Evolutionary conservation across 2,329 filamentous ascomycete species (phyloP).

Genomic region (Claviceps cyperi): DNA sequence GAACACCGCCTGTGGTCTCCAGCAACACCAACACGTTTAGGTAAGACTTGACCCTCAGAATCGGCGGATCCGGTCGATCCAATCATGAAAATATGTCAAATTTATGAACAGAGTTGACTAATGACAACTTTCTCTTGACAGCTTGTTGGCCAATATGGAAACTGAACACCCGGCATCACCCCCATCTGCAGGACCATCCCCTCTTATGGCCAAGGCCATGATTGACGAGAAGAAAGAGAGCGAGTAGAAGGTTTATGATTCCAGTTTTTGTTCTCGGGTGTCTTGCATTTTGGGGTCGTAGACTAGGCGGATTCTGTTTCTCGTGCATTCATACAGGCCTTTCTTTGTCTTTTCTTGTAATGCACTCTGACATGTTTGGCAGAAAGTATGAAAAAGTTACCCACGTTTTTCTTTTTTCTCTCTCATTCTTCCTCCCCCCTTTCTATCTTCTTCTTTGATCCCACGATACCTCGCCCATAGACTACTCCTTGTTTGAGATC

Average conservation of each 20-base stretch:
- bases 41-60: conserved; percentile 36
- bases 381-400: conserved; percentile 31
- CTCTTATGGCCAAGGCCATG: conserved; percentile 47
- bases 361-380: conserved; percentile 19
- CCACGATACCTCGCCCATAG: conserved; percentile 38
- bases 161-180: conserved; percentile 53
- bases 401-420: conserved; percentile 16
- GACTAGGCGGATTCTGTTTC: conserved; percentile 31
- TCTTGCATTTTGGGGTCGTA: conserved; percentile 36
- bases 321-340: conserved; percentile 33
- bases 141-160: conserved; percentile 46
- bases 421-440: not conserved
- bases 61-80: too few species aligned
- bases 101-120: not conserved
- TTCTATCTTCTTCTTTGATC: conserved; percentile 12
- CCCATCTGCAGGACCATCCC: conserved; percentile 53
- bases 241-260: conserved; percentile 25
- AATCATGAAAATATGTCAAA: too few species aligned
- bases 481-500: conserved; percentile 18
- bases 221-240: conserved; percentile 42
- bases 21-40: conserved; percentile 80
- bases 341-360: conserved; percentile 11
- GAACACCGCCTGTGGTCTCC: conserved; percentile 52
- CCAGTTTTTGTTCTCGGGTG: conserved; percentile 13
- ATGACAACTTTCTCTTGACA: conserved; percentile 13